Base-by-base conservation (phyloP, 1,284 basidiomycete species). In the Cerioporus squamosus region DNA sequence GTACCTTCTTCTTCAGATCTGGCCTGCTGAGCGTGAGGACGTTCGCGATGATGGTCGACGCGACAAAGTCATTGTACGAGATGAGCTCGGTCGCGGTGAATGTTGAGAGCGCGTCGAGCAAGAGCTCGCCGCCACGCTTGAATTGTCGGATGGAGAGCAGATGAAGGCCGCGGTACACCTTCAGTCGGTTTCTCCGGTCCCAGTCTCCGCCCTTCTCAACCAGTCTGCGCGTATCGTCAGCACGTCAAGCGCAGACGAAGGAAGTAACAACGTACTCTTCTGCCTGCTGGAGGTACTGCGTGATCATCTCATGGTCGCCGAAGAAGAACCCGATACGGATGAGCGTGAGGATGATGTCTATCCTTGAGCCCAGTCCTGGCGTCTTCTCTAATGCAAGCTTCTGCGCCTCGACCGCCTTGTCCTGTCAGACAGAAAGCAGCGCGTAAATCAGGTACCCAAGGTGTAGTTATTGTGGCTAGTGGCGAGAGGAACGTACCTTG, bases 151-250 rank as follows among this genome's bases (percentile, higher is more conserved):
- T 90, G 18, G 94, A 93, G 36, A 97, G 79, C 31, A 91, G 79
- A 71, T 97, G 92, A 1, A 97, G 78, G 40, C 92, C 96, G 54
- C 89, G 87, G 79, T 99, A 99, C 40, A 98, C 97, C 75, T 98
- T 99, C 66, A 98, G 86, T 45, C 96, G 85, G 74, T 98, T 99
- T 31, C 95, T 85, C 55, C 97, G 82, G 74, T 99, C 97, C 97
- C 97, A 99, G 75, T 99, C 97, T 46, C 97, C 97, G 2, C 97
- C 97, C 72, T 95, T 87, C 68, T 98, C 95, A 51, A 98, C 92
- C 36, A 98, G 79, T 61, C 94, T 96, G 69, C 5, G 45, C 17
- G 23, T 18, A 24, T 5, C 22, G 48, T 5, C 20, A 38, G 9
- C n/a, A 12, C 31, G 18, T n/a, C 3, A 50, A 18, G 10, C 7